These are phyloP conservation scores for Sarocladiaceae sp. DNA, from an alignment of 2,329 filamentous ascomycete species.

Conservation along the genomic window DNA sequence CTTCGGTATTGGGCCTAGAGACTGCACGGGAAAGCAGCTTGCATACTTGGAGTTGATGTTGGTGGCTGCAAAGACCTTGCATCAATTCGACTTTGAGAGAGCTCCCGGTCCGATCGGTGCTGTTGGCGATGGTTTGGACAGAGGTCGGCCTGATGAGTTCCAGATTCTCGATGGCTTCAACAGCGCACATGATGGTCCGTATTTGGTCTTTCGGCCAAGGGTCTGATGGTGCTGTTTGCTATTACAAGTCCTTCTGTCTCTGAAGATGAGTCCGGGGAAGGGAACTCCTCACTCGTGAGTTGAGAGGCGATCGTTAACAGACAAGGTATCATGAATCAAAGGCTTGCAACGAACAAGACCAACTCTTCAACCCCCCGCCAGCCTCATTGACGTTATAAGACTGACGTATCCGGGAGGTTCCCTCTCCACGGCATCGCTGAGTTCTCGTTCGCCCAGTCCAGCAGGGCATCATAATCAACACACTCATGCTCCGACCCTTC, in stretches of 20 bases:
- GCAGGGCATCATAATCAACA: conserved; percentile 6
- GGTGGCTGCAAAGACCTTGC: conserved; percentile 8
- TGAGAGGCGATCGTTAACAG: too few relatives aligned
- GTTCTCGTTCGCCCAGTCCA: conserved; percentile 7
- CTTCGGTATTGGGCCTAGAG: conserved; percentile 5
- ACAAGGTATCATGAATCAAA: too few relatives aligned
- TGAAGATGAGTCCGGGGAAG: too few relatives aligned
- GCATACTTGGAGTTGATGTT: conserved; percentile 10
- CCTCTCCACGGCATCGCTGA: conserved; percentile 6
- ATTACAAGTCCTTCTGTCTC: too few relatives aligned
- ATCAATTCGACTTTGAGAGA: conserved; percentile 10
- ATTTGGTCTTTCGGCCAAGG: background rate
- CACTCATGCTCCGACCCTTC: conserved; percentile 9
- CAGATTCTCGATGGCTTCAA: background rate
- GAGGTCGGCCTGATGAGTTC: background rate
- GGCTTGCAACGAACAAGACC: too few relatives aligned
- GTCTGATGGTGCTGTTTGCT: too few relatives aligned
- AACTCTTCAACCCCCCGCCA: too few relatives aligned
- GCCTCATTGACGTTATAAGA: too few relatives aligned
- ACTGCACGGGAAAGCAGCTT: conserved; percentile 11
- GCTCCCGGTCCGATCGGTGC: background rate
- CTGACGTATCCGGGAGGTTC: conserved; percentile 2
- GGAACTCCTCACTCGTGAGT: too few relatives aligned
- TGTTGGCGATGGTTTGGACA: background rate
- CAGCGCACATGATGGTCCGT: background rate